Evolutionary conservation across 257 asterid species (phyloP).

Genomic region (Forsythia viridissima): DNA sequence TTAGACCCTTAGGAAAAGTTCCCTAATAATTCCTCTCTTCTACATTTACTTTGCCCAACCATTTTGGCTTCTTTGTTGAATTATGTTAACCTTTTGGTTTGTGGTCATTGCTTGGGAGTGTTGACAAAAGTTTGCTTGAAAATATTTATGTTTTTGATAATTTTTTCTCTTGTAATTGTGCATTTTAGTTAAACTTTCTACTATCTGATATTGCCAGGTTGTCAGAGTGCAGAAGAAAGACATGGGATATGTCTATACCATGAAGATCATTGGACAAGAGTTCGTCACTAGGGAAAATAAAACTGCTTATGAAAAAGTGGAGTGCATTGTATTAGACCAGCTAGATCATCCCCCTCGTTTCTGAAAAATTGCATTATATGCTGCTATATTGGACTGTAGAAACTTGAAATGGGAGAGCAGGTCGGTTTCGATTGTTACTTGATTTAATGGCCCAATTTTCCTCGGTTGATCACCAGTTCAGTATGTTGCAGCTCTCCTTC

Average conservation of each 20-base stretch:
- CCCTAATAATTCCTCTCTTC: not conserved
- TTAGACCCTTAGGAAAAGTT: not conserved
- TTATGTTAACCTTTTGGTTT: not conserved
- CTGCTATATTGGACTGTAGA: no score
- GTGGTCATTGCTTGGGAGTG: not conserved
- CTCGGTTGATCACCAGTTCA: not conserved
- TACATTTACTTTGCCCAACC: not conserved
- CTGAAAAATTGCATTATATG: no score
- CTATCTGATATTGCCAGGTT: conserved; percentile 53
- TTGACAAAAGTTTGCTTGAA: not conserved
- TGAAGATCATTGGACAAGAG: conserved; percentile 30
- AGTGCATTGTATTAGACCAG: conserved; percentile 85
- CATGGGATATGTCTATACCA: conserved; percentile 62
- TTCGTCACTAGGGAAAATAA: conserved; percentile 97
- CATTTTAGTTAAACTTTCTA: not conserved
- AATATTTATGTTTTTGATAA: conserved; percentile 1
- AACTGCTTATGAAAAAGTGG: conserved; percentile 78
- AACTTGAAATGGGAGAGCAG: not conserved
- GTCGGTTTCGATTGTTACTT: not conserved
- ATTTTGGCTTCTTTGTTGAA: not conserved
- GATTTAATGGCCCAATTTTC: not conserved
- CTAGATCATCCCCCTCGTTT: conserved; percentile 65
- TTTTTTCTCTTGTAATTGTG: not conserved
- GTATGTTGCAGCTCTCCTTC: not conserved
- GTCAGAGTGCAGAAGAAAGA: conserved; percentile 96